Base-by-base conservation (phyloP, 2,329 filamentous ascomycete genomes). In the Emmonsiellopsis sp. region DNA sequence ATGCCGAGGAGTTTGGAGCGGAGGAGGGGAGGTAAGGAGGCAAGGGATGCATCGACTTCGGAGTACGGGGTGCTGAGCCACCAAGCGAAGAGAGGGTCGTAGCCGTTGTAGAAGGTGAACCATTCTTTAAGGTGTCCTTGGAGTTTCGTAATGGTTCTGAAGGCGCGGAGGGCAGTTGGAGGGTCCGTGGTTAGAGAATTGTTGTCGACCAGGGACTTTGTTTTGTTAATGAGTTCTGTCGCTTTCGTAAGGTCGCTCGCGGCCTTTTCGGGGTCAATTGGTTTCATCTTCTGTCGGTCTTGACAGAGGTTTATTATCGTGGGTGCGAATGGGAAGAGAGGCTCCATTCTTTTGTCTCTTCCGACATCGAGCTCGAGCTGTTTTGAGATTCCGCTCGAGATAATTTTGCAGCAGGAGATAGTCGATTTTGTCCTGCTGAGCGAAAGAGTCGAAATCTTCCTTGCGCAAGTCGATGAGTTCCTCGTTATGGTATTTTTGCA, bases 21-120 rank as follows among this genome's bases (percentile, higher is more conserved):
- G n/a, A 80, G 67, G 2, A 69, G 58, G 0, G 64, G 58, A 1
- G 72, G 59, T 35, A 75, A 65, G 0, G 61, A 60, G 8, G 65
- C 58, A 3, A 80, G 61, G 0, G 67, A 64, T 2, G 57, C 55
- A 26, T 74, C 63, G 2, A 78, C 65, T 2, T 66, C 61, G 2
- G 64, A 59, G 58, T 75, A 79, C 0, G 79, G 77, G 5, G 68
- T 62, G 0, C 68, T 63, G 0, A 75, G 72, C 80, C 80, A 83
- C 77, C 78, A 83, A 42, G 78, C 74, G 52, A 81, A 82, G 11
- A 72, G 53, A 0, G 80, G 79, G 56, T 83, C 77, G 58, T 82
- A 83, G 2, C 73, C 74, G 32, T 70, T 66, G 61, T 79, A 82
- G 59, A 82, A 83, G 0, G 48, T 55, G 52, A 70, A 74, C 60